These are phyloP conservation scores for Podila horticola DNA, from an alignment of 192 early-diverging fungal genomes.

Conservation along the genomic window DNA sequence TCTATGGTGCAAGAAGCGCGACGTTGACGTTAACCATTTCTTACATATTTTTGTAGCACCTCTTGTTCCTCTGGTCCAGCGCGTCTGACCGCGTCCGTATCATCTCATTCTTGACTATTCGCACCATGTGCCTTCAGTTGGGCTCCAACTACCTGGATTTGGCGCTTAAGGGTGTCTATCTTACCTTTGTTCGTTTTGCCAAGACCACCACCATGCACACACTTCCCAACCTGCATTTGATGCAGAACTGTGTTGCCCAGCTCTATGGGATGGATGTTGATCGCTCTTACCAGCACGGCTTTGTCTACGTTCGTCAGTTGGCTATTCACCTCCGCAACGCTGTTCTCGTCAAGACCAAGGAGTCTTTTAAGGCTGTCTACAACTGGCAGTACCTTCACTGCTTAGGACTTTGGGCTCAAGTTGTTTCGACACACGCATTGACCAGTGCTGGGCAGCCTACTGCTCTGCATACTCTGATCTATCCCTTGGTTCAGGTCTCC, in stretches of 20 bases:
- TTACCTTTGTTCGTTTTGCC: slow-evolving; percentile 81
- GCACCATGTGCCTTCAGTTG: slow-evolving; percentile 61
- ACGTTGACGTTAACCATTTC: not conserved
- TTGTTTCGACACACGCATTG: slow-evolving; percentile 79
- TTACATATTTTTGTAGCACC: slow-evolving; percentile 46
- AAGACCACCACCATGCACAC: slow-evolving; percentile 84
- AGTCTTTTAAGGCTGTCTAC: slow-evolving; percentile 91
- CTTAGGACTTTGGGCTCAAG: slow-evolving; percentile 90
- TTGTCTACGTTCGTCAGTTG: slow-evolving; percentile 92
- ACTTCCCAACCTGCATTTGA: slow-evolving; percentile 86
- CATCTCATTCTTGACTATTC: slow-evolving; percentile 85
- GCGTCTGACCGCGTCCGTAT: slow-evolving; percentile 71
- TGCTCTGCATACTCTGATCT: slow-evolving; percentile 79
- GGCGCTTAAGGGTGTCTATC: slow-evolving; percentile 81
- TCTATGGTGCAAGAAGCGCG: too few species aligned
- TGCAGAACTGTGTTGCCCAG: slow-evolving; percentile 93
- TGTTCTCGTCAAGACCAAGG: slow-evolving; percentile 84
- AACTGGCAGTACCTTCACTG: slow-evolving; percentile 98
- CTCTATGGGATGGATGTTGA: slow-evolving; percentile 82
- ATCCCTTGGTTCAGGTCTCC: slow-evolving; percentile 88
- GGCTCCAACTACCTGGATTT: slow-evolving; percentile 31
- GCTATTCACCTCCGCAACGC: slow-evolving; percentile 93
- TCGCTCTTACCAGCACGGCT: slow-evolving; percentile 92
- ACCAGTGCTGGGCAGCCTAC: slow-evolving; percentile 55
- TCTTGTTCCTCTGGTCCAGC: slow-evolving; percentile 71